Evolutionary conservation across 2,329 filamentous ascomycete genomes (phyloP).

Genomic region (Bertia moriformis): DNA sequence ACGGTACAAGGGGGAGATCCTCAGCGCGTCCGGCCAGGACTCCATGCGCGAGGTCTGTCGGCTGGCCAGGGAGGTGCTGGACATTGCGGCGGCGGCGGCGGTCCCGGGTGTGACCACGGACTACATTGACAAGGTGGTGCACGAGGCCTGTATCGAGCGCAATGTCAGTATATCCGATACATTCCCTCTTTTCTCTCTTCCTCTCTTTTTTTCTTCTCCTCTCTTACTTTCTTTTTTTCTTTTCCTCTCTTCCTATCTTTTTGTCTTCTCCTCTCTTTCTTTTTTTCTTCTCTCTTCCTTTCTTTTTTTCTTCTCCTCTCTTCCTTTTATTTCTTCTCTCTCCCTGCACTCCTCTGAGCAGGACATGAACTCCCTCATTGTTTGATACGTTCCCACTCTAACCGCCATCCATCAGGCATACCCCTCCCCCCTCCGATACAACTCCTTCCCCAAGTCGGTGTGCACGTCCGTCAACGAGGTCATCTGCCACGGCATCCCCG

Average conservation of each 20-base stretch:
- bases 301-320: too few relatives aligned
- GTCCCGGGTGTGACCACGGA: slow-evolving; percentile 93
- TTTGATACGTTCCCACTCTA: too few relatives aligned
- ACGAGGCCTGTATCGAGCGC: slow-evolving; percentile 86
- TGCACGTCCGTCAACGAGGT: slow-evolving; percentile 95
- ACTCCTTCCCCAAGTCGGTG: slow-evolving; percentile 91
- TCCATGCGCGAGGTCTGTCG: slow-evolving; percentile 87
- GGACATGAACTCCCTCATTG: too few relatives aligned
- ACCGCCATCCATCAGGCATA: too few relatives aligned
- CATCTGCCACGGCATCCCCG: slow-evolving; percentile 96
- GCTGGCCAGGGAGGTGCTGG: slow-evolving; percentile 77
- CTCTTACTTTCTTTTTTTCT: too few relatives aligned
- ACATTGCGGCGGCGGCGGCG: slow-evolving; percentile 71
- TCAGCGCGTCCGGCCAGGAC: slow-evolving; percentile 68
- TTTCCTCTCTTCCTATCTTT: too few relatives aligned
- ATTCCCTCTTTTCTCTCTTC: too few relatives aligned
- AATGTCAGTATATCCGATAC: slow-evolving; percentile 46
- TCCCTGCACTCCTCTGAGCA: too few relatives aligned
- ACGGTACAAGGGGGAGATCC: slow-evolving; percentile 70
- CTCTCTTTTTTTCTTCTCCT: too few relatives aligned
- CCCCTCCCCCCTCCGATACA: slow-evolving; percentile 87
- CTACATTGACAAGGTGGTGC: slow-evolving; percentile 84
- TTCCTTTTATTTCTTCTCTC: too few relatives aligned
- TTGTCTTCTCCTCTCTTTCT: too few relatives aligned
- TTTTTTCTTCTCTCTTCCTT: too few relatives aligned